Evolutionary conservation across 2,329 filamentous ascomycete genomes (phyloP).

Genomic region (Arthroderma uncinatum): DNA sequence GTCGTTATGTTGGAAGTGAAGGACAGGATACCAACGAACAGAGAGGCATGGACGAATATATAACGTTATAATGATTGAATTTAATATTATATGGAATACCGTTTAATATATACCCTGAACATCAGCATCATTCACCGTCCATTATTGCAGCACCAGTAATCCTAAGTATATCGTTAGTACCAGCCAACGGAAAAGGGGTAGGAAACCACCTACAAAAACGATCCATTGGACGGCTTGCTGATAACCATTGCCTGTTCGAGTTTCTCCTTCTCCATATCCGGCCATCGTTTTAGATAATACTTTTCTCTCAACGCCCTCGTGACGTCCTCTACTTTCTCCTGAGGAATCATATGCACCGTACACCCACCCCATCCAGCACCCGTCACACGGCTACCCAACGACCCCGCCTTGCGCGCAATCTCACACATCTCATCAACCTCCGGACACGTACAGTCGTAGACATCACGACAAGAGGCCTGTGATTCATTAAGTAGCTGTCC

Average conservation of each 20-base stretch:
- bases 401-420: conserved; percentile 65
- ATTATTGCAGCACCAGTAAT: conserved; percentile 30
- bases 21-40: neutral
- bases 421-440: conserved; percentile 83
- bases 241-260: conserved; percentile 72
- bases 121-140: conserved; percentile 14
- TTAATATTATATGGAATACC: neutral
- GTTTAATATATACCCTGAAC: neutral
- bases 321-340: conserved; percentile 66
- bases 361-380: conserved; percentile 97
- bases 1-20: neutral
- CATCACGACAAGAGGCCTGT: conserved; percentile 72
- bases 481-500: conserved; percentile 81
- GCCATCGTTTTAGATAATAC: conserved; percentile 68
- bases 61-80: neutral
- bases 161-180: conserved; percentile 16
- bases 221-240: conserved; percentile 55
- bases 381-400: conserved; percentile 75
- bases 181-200: neutral
- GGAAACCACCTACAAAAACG: conserved; percentile 29
- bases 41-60: neutral
- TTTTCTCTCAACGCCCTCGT: conserved; percentile 64
- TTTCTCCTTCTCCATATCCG: conserved; percentile 59
- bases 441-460: conserved; percentile 84
- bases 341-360: conserved; percentile 83